phyloP scores from a whole-genome alignment of 1,139 yeast genomes.

The Trichomonascaceae sp. region DNA sequence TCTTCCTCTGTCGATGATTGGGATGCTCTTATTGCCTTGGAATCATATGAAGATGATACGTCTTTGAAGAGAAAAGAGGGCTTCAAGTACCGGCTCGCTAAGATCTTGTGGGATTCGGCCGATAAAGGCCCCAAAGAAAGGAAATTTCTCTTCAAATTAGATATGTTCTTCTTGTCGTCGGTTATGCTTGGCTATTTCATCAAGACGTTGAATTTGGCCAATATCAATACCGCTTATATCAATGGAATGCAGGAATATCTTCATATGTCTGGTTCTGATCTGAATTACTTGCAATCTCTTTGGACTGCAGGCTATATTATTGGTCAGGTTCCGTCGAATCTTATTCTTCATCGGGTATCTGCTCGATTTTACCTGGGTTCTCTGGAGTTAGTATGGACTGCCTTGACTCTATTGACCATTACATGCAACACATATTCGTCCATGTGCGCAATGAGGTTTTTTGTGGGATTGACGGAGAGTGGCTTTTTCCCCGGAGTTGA shows the following conservation, averaged over 20 bases:
- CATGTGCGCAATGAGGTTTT: constrained; percentile 48
- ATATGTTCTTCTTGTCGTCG: constrained; percentile 24
- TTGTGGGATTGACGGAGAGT: constrained; percentile 49
- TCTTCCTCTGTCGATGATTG: not conserved
- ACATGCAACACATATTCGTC: constrained; percentile 37
- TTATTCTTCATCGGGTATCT: constrained; percentile 47
- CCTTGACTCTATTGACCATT: constrained; percentile 45
- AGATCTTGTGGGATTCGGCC: constrained; percentile 29
- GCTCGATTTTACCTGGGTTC: constrained; percentile 50
- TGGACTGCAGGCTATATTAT: constrained; percentile 57
- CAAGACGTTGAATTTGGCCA: constrained; percentile 27
- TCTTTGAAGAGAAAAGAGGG: constrained; percentile 11
- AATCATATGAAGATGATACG: not conserved
- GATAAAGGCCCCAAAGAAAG: constrained; percentile 27
- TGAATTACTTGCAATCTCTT: constrained; percentile 43
- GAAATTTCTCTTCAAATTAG: constrained; percentile 28
- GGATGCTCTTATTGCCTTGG: not conserved
- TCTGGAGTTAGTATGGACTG: constrained; percentile 49
- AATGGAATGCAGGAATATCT: constrained; percentile 54
- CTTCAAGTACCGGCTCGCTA: constrained; percentile 18
- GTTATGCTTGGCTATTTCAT: constrained; percentile 27
- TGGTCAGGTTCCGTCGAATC: constrained; percentile 55
- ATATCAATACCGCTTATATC: constrained; percentile 45
- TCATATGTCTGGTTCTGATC: constrained; percentile 43
- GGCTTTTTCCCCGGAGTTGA: constrained; percentile 55